Base-by-base conservation (phyloP, 768 basidiomycete species). In the Trametes punicea region DNA sequence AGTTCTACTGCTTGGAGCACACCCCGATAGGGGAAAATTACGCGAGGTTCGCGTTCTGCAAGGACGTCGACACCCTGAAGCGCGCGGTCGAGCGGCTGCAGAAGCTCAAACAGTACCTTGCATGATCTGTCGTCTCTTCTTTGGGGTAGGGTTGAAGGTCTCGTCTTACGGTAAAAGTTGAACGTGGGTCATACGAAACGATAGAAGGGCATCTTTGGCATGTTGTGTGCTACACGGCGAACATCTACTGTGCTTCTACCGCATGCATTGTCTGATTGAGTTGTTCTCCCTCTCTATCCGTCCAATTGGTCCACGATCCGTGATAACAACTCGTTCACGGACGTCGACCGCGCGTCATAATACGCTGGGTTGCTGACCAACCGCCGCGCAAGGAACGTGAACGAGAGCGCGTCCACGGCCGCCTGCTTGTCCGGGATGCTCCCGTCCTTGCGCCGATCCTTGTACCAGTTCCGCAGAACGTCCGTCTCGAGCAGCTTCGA, bases 1-100 rank as follows among this genome's bases (percentile, higher is more conserved):
- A 95, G 91, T 98, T 98, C 73, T 98, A 96, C 73, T 93, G 92
- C 66, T 79, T 85, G 62, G 90, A 92, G 54, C 95, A 98, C 67
- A 79, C 84, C 25, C 71, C 72, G 55, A 91, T 97, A 51, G 95
- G 95, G 25, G 94, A 96, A 70, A 85, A 77, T 44, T 96, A 87
- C 67, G 85, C 81, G 20, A 82, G 93, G 53, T 98, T 98, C 69
- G 88, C 94, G 1, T 94, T 97, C 77, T 98, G 97, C 79, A 99
- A 99, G 69, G 96, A 98, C 65, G 60, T 84, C 18, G 91, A 90
- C 38, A 96, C 93, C 0, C 78, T 99, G 15, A 80, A 75, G 57
- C 75, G 73, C 20, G 97, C 97, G n/a, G 87, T 84, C 21, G 86
- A 90, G 65, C 82, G 92, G n/a, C 74, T 99, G 18, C 79, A 87